Evolutionary conservation across 2,329 filamentous ascomycete genomes (phyloP).

Genomic region (Leptographium flavum): DNA sequence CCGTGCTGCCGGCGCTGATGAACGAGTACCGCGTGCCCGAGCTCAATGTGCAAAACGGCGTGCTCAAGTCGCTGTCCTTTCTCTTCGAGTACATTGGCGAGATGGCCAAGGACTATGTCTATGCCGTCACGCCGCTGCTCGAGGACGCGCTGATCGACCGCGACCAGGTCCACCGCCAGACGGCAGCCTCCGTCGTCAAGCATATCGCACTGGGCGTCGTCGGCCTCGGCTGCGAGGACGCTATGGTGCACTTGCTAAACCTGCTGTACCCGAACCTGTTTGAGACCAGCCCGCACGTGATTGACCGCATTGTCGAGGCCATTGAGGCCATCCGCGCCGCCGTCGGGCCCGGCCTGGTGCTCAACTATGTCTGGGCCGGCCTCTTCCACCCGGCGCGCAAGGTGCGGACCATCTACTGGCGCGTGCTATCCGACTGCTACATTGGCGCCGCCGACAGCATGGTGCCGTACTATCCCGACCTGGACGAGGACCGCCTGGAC

Average conservation of each 20-base stretch:
- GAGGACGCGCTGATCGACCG: conserved; percentile 96
- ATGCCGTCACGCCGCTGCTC: conserved; percentile 86
- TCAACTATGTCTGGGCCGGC: conserved; percentile 98
- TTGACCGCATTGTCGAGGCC: conserved; percentile 93
- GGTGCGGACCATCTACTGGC: conserved; percentile 89
- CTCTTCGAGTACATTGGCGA: conserved; percentile 98
- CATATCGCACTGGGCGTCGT: conserved; percentile 97
- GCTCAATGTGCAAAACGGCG: conserved; percentile 96
- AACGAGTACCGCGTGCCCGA: conserved; percentile 98
- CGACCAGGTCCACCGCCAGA: conserved; percentile 95
- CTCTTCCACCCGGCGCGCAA: conserved; percentile 94
- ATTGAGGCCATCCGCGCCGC: conserved; percentile 93
- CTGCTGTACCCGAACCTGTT: conserved; percentile 93
- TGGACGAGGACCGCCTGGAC: conserved; percentile 68
- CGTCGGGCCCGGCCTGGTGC: conserved; percentile 77
- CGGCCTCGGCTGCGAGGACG: conserved; percentile 91
- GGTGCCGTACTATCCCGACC: conserved; percentile 86
- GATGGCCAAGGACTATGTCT: conserved; percentile 99
- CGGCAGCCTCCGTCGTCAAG: conserved; percentile 91
- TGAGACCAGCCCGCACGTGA: conserved; percentile 95
- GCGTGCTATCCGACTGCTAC: conserved; percentile 93
- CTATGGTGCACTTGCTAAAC: conserved; percentile 95
- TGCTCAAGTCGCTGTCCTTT: conserved; percentile 92
- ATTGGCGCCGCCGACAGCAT: conserved; percentile 87
- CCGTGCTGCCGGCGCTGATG: conserved; percentile 95